Base-by-base conservation (phyloP, 768 basidiomycete species). In the Sarcodon sp. region DNA sequence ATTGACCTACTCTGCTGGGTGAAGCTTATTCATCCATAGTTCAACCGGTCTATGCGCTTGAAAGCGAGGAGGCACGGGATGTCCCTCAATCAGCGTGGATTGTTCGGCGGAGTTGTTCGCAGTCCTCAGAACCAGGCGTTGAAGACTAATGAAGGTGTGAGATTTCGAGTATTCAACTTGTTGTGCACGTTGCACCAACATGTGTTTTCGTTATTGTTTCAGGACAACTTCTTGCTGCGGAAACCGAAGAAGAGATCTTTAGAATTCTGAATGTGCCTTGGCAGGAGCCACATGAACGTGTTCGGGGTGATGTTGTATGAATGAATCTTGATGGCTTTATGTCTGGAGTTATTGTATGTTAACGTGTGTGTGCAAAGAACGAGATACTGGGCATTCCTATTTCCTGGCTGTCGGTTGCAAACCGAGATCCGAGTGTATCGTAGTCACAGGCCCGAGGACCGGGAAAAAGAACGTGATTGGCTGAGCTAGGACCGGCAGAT, bases 241-340 rank as follows among this genome's bases (percentile, higher is more conserved):
- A 83, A 58, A 90, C 84, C 0, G 92, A 96, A 62, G 70, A 81
- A 57, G 87, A 91, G 53, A 93, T 97, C 34, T 91, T 96, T 56
- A 64, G 69, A 15, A 80, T 81, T 34, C 66, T 97, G 36, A 72
- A 76, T 10, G 82, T 90, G 4, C 87, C 87, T 2, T 90, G 84
- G 85, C 80, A 87, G 57, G 79, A 83, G 51, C 85, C 88, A 1
- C 80, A 81, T 58, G 78, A 89, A 57, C 77, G 87, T 18, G 71
- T 83, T n/a, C 58, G 73, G 45, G 60, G 57, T 13, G 64, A 53
- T 60, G 15, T 32, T 48, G 35, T 12, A 47, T 45, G 15, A 45
- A 27, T 16, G 11, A 41, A 41, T 7, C 6, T 15, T 41, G 21
- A 27, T 27, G 21, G 21, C 21, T 27, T 27, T 27, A 4, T 27